These are phyloP conservation scores for Blepharisma japonicum DNA, from an alignment of 73 alveolate species.

Conservation along the genomic window DNA sequence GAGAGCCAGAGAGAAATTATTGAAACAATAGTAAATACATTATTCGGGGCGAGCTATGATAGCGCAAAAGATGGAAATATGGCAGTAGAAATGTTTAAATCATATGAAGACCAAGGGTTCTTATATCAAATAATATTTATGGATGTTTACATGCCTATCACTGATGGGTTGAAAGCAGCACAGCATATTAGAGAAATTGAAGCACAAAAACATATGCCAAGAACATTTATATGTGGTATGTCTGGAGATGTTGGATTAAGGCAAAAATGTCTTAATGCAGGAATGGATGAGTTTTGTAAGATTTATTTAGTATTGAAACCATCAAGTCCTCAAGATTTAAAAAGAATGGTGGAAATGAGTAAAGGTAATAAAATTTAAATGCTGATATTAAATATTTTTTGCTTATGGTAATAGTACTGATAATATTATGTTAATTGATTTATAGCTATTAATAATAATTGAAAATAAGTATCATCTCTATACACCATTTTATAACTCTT, in stretches of 20 bases:
- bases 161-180: not conserved
- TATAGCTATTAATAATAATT: no score
- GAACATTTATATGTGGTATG: slow-evolving; percentile 20
- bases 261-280: not conserved
- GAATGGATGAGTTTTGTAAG: no score
- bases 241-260: not conserved
- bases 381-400: no score
- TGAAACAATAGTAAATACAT: not conserved
- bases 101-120: not conserved
- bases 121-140: slow-evolving; percentile 15
- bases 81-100: slow-evolving; percentile 12
- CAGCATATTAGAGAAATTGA: not conserved
- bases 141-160: slow-evolving; percentile 21
- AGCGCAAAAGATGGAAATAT: slow-evolving; percentile 17
- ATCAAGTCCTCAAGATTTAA: no score
- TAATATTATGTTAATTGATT: no score
- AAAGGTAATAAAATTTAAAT: no score
- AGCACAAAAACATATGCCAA: not conserved
- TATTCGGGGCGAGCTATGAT: not conserved
- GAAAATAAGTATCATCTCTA: no score
- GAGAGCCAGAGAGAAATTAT: not conserved
- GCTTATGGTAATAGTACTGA: no score
- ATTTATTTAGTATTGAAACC: no score
- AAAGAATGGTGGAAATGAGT: no score
- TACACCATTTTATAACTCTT: no score